Conservation (phyloP, 2,329 filamentous ascomycete species). For the Drechslerella coelobrocha region DNA sequence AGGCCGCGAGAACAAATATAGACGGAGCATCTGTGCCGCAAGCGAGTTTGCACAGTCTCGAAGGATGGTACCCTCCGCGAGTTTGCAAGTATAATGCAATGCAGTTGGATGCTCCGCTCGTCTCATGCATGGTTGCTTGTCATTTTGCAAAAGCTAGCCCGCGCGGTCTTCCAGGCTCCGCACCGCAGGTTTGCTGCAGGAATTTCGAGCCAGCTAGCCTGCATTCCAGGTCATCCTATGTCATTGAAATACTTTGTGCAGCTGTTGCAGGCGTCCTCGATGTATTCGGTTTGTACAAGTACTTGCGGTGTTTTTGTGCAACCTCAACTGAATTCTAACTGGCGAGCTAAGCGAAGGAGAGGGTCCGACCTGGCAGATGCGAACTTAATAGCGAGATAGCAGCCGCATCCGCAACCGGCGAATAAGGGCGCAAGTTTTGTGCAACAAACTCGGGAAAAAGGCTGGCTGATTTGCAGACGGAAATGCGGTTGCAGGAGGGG, state of each 20-base stretch:
- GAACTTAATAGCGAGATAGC: not conserved
- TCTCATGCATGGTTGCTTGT: conserved; percentile 27
- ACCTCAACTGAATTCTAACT: not conserved
- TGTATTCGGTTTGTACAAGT: too few relatives aligned
- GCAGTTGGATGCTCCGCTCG: conserved; percentile 39
- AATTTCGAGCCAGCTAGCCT: not conserved
- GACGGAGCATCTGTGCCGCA: too few relatives aligned
- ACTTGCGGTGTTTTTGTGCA: not conserved
- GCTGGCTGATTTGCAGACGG: too few relatives aligned
- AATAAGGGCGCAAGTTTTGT: too few relatives aligned
- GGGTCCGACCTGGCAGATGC: too few relatives aligned
- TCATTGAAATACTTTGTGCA: not conserved
- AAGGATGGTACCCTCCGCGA: too few relatives aligned
- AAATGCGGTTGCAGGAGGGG: too few relatives aligned
- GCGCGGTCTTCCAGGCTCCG: not conserved
- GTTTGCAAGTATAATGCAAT: conserved; percentile 4
- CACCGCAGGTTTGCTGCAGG: not conserved
- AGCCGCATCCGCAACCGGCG: too few relatives aligned
- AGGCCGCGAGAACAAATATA: too few relatives aligned
- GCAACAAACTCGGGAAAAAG: too few relatives aligned
- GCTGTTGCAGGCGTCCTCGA: too few relatives aligned
- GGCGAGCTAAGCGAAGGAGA: not conserved
- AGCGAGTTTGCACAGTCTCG: too few relatives aligned
- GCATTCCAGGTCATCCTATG: not conserved
- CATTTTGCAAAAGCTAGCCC: conserved; percentile 2